phyloP scores from a whole-genome alignment of 2,329 filamentous ascomycete genomes.

The Epichloe bromicola region DNA sequence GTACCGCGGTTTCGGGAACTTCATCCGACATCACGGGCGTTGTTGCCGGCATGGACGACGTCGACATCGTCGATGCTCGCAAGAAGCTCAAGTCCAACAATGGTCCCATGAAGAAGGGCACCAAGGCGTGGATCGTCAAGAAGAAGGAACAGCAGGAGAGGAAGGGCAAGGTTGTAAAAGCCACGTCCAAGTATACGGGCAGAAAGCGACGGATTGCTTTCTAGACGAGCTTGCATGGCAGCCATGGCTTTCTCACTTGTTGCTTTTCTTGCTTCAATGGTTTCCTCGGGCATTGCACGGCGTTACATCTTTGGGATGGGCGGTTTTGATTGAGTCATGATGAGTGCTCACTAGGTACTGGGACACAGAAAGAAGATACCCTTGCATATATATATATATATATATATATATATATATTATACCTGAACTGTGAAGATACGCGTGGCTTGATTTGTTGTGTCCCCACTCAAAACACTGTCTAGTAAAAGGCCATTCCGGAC shows the following conservation, averaged over 20 bases:
- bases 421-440: background rate
- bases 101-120: constrained; percentile 60
- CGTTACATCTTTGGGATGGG: constrained; percentile 7
- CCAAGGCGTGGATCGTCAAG: constrained; percentile 69
- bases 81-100: constrained; percentile 34
- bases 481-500: no score
- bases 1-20: constrained; percentile 31
- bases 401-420: background rate
- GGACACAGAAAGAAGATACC: constrained; percentile 8
- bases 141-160: constrained; percentile 90
- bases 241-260: background rate
- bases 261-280: background rate
- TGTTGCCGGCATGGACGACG: constrained; percentile 76
- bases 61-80: constrained; percentile 65
- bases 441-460: background rate
- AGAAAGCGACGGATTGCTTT: constrained; percentile 72
- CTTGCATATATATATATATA: constrained; percentile 1
- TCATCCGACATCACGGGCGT: constrained; percentile 81
- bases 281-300: constrained; percentile 14
- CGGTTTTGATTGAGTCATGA: constrained; percentile 1
- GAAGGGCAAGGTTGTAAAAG: constrained; percentile 85
- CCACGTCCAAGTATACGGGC: constrained; percentile 85
- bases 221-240: constrained; percentile 24
- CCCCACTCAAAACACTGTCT: background rate
- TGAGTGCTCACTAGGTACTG: constrained; percentile 1